phyloP scores from a whole-genome alignment of 2,329 filamentous ascomycete species.

The Berkeleyomyces basicola region DNA sequence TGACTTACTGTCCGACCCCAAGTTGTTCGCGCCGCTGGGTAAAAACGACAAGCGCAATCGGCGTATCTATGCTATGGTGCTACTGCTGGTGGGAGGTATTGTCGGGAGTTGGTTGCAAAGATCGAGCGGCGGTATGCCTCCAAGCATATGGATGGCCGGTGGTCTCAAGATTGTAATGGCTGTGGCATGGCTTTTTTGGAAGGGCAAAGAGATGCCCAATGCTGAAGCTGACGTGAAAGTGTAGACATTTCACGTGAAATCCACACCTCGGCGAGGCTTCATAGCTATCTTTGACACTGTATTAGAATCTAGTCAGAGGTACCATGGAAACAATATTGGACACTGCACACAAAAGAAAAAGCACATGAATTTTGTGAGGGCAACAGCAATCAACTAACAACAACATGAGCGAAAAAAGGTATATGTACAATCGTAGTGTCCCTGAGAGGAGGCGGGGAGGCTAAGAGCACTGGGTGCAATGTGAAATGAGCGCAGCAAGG shows the following conservation, averaged over 20 bases:
- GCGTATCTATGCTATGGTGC: slow-evolving; percentile 27
- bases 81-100: slow-evolving; percentile 31
- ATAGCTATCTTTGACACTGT: too few relatives aligned
- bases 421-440: neutral
- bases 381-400: neutral
- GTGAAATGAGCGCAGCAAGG: neutral
- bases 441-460: neutral
- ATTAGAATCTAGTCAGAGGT: neutral
- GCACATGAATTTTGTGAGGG: neutral
- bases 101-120: slow-evolving; percentile 32
- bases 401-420: neutral
- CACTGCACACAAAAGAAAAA: neutral
- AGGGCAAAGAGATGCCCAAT: slow-evolving; percentile 14
- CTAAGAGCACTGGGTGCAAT: too few relatives aligned
- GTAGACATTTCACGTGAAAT: neutral
- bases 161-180: slow-evolving; percentile 28
- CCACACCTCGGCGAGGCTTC: too few relatives aligned
- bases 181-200: slow-evolving; percentile 23
- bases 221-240: neutral
- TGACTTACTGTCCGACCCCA: slow-evolving; percentile 34
- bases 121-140: slow-evolving; percentile 24
- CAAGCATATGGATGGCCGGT: slow-evolving; percentile 29
- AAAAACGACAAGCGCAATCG: slow-evolving; percentile 35
- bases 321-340: too few relatives aligned
- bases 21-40: slow-evolving; percentile 24